Conservation (phyloP, 2,329 filamentous ascomycete species). For the Septoria petroselini region DNA sequence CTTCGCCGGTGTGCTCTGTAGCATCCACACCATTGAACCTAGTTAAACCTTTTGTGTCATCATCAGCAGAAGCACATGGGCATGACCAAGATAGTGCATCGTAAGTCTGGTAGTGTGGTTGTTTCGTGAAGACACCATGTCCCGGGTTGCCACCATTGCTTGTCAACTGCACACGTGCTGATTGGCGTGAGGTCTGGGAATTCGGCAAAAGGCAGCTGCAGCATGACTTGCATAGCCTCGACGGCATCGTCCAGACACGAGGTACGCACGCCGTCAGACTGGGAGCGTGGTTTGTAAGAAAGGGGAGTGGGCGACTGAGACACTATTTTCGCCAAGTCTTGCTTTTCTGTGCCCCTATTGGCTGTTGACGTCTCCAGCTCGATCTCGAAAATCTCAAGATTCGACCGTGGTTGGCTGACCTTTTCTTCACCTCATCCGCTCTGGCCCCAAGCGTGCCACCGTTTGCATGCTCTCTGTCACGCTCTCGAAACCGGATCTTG, state of each 20-base stretch:
- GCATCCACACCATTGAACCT: background rate
- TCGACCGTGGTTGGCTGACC: slow-evolving; percentile 6
- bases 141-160: slow-evolving; percentile 3
- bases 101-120: slow-evolving; percentile 8
- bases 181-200: slow-evolving; percentile 3
- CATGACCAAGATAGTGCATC: slow-evolving; percentile 3
- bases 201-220: slow-evolving; percentile 14
- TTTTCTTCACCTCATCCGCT: slow-evolving; percentile 12
- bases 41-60: background rate
- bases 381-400: background rate
- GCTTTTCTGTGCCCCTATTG: background rate
- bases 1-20: slow-evolving; percentile 8
- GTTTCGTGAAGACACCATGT: slow-evolving; percentile 9
- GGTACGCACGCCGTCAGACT: slow-evolving; percentile 2
- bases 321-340: slow-evolving; percentile 1
- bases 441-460: slow-evolving; percentile 12
- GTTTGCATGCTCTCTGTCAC: background rate
- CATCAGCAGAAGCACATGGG: background rate
- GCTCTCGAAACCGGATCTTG: background rate
- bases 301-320: slow-evolving; percentile 8
- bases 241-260: slow-evolving; percentile 15
- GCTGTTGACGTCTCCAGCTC: background rate
- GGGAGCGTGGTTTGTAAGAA: background rate
- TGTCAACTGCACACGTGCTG: background rate
- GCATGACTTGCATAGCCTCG: slow-evolving; percentile 24